Evolutionary conservation across 805 yeast species (phyloP).

Genomic region (Maudiozyma serrabonitensis): DNA sequence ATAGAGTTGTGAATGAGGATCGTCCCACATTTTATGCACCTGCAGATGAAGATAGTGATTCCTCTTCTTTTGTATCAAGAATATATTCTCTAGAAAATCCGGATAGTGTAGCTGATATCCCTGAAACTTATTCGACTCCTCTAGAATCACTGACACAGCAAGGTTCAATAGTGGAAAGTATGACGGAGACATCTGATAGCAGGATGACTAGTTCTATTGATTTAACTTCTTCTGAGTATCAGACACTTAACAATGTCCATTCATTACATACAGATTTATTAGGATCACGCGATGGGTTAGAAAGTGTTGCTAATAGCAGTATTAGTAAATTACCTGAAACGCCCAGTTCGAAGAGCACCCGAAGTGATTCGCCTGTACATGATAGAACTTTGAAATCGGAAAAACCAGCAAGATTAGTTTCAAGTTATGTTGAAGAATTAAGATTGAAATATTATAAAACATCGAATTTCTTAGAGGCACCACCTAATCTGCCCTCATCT

Average conservation of each 20-base stretch:
- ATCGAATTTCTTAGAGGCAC: conserved; percentile 27
- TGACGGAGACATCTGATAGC: not conserved
- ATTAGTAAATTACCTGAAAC: not conserved
- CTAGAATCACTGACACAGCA: not conserved
- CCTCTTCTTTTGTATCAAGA: not conserved
- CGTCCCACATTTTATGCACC: conserved; percentile 20
- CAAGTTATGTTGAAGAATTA: conserved; percentile 28
- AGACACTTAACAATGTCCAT: not conserved
- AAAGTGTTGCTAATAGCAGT: not conserved
- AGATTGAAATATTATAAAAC: conserved; percentile 26
- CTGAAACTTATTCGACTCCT: not conserved
- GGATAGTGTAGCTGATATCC: not conserved
- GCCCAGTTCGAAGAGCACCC: conserved; percentile 1
- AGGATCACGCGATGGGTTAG: not conserved
- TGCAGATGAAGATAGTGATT: conserved; percentile 9
- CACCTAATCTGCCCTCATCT: conserved; percentile 28
- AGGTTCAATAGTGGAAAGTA: not conserved
- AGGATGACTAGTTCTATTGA: not conserved
- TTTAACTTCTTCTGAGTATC: not conserved
- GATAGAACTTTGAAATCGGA: conserved; percentile 8
- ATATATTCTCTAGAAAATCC: not conserved
- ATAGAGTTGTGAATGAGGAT: conserved; percentile 26
- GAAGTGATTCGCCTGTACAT: not conserved
- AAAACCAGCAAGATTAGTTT: conserved; percentile 20
- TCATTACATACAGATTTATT: not conserved